A percentile compares a stretch with the other conserved stretches of the same genome.
Evolutionary conservation across 192 early-diverging fungal genomes (phyloP).

Genomic region (Coemansia aciculifera): DNA sequence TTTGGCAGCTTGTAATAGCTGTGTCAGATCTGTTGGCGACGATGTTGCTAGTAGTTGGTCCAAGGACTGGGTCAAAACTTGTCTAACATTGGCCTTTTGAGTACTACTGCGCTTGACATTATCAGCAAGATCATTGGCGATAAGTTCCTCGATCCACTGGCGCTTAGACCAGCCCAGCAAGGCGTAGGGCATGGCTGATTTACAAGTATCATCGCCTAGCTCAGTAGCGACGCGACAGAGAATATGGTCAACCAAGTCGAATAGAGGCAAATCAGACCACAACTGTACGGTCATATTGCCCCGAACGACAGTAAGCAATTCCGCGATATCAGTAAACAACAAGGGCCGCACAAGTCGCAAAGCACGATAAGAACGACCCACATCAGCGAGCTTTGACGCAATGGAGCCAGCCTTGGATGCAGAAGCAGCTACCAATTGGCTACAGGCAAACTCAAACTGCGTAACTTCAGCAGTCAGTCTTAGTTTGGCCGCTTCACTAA

Average conservation of each 20-base stretch:
- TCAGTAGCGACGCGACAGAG: slow-evolving; percentile 31
- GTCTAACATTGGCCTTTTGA: background rate
- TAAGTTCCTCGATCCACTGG: slow-evolving; percentile 12
- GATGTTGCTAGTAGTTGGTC: background rate
- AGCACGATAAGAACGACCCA: slow-evolving; percentile 18
- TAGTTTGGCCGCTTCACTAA: slow-evolving; percentile 34
- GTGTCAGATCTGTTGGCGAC: background rate
- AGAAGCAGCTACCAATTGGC: slow-evolving; percentile 20
- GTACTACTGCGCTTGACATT: background rate
- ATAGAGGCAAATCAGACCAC: background rate
- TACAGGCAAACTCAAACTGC: slow-evolving; percentile 46
- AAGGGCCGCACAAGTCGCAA: slow-evolving; percentile 35
- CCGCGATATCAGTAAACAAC: slow-evolving; percentile 21
- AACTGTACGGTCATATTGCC: background rate
- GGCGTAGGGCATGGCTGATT: slow-evolving; percentile 7
- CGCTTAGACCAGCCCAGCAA: slow-evolving; percentile 17
- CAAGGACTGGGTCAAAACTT: background rate
- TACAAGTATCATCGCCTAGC: background rate
- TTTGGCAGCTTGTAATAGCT: background rate
- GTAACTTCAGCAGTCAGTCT: slow-evolving; percentile 24
- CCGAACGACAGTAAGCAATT: slow-evolving; percentile 5
- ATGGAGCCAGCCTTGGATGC: background rate
- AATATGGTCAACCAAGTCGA: slow-evolving; percentile 22
- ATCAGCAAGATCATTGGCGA: background rate
- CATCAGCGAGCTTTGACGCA: slow-evolving; percentile 1